phyloP scores from a whole-genome alignment of 441 rosid genomes.

The Manihot esculenta region DNA sequence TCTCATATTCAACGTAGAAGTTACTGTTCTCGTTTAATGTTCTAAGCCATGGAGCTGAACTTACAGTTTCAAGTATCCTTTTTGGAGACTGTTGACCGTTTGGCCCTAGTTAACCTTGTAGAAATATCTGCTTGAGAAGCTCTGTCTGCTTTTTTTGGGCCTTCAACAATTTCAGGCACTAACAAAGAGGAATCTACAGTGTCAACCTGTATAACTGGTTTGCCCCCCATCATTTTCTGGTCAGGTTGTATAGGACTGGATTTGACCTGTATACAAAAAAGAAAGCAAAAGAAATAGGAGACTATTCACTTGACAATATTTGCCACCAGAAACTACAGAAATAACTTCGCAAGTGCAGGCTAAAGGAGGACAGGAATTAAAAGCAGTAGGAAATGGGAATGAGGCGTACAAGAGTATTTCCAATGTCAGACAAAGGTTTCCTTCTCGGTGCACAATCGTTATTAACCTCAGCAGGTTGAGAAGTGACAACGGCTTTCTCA shows the following conservation, averaged over 20 bases:
- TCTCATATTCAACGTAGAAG: background rate
- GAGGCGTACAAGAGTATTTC: conserved; percentile 55
- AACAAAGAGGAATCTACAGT: conserved; percentile 1
- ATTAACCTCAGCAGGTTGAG: conserved; percentile 28
- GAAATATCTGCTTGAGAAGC: background rate
- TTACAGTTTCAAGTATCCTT: conserved; percentile 5
- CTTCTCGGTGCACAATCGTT: conserved; percentile 38
- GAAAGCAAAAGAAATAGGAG: background rate
- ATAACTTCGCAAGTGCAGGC: background rate
- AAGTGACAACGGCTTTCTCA: conserved; percentile 27
- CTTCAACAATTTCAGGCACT: conserved; percentile 15
- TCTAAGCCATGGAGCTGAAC: background rate
- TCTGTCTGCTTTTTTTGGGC: conserved; percentile 12
- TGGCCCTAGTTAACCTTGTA: conserved; percentile 21
- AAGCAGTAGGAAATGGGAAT: background rate
- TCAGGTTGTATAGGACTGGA: conserved; percentile 28
- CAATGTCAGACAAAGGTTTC: conserved; percentile 70
- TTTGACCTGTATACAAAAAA: conserved; percentile 28
- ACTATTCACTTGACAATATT: background rate
- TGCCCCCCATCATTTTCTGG: conserved; percentile 18
- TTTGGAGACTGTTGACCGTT: conserved; percentile 14
- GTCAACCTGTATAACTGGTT: conserved; percentile 14
- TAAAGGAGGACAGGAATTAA: background rate
- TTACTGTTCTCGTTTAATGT: background rate
- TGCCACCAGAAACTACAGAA: background rate